These are phyloP conservation scores for Citeromyces hawaiiensis DNA, from an alignment of 1,139 yeast species.

Conservation along the genomic window DNA sequence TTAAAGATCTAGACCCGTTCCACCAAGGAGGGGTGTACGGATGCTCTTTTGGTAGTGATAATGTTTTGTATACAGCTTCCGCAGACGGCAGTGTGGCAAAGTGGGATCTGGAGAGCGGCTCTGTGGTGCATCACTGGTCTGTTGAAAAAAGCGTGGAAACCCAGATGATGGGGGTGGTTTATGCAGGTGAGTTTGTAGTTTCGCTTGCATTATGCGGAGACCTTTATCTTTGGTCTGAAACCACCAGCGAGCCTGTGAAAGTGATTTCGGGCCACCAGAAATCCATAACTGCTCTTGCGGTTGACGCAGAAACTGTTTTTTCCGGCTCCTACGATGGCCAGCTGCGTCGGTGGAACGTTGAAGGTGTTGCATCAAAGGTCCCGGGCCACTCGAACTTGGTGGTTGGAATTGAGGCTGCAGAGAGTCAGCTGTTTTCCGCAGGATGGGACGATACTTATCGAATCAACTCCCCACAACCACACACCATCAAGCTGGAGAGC, in stretches of 20 bases:
- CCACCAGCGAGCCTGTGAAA: slow-evolving; percentile 25
- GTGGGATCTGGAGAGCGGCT: slow-evolving; percentile 37
- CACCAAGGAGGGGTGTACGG: slow-evolving; percentile 79
- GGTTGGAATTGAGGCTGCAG: slow-evolving; percentile 23
- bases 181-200: slow-evolving; percentile 43
- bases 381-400: slow-evolving; percentile 45
- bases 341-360: slow-evolving; percentile 42
- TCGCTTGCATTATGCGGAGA: slow-evolving; percentile 67
- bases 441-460: slow-evolving; percentile 89
- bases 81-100: slow-evolving; percentile 68
- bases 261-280: slow-evolving; percentile 70
- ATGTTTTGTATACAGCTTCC: slow-evolving; percentile 60
- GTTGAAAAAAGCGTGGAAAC: slow-evolving; percentile 32
- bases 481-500: slow-evolving; percentile 25
- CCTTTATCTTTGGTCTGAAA: slow-evolving; percentile 41
- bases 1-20: slow-evolving; percentile 35
- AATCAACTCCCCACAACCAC: too few relatives aligned
- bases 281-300: slow-evolving; percentile 49
- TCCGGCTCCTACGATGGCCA: slow-evolving; percentile 86
- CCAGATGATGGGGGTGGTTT: slow-evolving; percentile 77
- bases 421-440: slow-evolving; percentile 28
- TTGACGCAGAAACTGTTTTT: slow-evolving; percentile 16
- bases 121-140: slow-evolving; percentile 27
- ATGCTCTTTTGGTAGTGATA: slow-evolving; percentile 57
- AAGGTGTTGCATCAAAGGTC: slow-evolving; percentile 23